Evolutionary conservation across 2,329 filamentous ascomycete genomes (phyloP).

Genomic region (Trichoderma sp.): DNA sequence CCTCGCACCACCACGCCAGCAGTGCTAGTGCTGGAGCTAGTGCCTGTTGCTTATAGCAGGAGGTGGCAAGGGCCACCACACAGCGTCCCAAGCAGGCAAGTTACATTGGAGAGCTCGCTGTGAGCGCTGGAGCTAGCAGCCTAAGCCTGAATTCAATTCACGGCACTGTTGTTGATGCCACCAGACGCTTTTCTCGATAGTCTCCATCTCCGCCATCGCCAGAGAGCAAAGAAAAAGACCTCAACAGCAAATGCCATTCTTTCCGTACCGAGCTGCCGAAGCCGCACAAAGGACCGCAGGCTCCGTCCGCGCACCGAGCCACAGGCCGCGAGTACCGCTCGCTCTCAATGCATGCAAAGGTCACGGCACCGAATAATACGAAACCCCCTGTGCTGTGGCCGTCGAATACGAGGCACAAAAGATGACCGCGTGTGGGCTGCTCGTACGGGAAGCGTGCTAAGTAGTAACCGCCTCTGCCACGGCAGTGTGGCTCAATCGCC

Average conservation of each 20-base stretch:
- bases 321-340: not conserved
- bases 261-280: not conserved
- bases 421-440: constrained; percentile 24
- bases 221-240: not conserved
- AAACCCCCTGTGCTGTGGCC: constrained; percentile 22
- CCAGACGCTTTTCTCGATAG: no score
- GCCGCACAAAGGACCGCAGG: constrained; percentile 6
- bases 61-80: not conserved
- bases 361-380: constrained; percentile 21
- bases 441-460: constrained; percentile 11
- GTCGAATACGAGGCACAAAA: constrained; percentile 25
- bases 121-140: not conserved
- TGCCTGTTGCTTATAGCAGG: constrained; percentile 2
- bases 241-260: not conserved
- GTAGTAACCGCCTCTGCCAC: constrained; percentile 13
- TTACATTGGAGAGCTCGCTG: constrained; percentile 2
- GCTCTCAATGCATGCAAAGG: not conserved
- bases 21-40: not conserved
- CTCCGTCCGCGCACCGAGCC: not conserved
- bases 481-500: constrained; percentile 19
- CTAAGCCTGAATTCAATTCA: constrained; percentile 1
- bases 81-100: constrained; percentile 14
- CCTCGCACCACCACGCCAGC: not conserved
- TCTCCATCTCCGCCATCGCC: not conserved
- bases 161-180: not conserved